These are phyloP conservation scores for Clonostachys rosea DNA, from an alignment of 2,329 filamentous ascomycete species.

Conservation along the genomic window DNA sequence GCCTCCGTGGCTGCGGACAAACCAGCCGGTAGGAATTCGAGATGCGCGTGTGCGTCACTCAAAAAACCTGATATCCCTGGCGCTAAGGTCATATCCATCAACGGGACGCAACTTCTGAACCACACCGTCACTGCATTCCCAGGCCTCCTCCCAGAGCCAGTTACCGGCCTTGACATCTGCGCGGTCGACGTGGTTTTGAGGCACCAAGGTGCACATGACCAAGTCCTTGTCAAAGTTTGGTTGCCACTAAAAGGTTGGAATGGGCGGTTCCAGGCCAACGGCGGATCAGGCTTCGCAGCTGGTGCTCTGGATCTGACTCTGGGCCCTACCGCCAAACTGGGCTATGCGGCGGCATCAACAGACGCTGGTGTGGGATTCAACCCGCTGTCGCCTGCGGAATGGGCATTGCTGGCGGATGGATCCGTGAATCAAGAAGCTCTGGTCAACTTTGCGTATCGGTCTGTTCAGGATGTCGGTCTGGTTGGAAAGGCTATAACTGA, in stretches of 20 bases:
- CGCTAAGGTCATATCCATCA: too few species aligned
- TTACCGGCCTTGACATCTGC: constrained; percentile 3
- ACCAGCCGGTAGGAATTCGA: too few species aligned
- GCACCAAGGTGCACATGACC: constrained; percentile 2
- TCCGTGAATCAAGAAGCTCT: constrained; percentile 13
- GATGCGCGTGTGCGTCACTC: too few species aligned
- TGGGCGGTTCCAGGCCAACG: constrained; percentile 17
- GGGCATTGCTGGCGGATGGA: constrained; percentile 5
- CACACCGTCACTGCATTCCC: too few species aligned
- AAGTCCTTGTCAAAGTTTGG: constrained; percentile 8
- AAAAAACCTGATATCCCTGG: too few species aligned
- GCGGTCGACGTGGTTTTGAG: constrained; percentile 7
- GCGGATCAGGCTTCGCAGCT: constrained; percentile 19
- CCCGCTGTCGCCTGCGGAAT: neutral
- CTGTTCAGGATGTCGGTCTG: constrained; percentile 8
- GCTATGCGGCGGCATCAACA: constrained; percentile 8
- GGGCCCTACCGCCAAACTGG: constrained; percentile 5
- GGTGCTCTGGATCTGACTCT: constrained; percentile 7
- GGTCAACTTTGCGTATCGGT: constrained; percentile 14
- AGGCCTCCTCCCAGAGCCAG: too few species aligned
- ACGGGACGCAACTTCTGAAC: too few species aligned
- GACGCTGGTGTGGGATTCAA: constrained; percentile 3
- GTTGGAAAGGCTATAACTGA: constrained; percentile 31
- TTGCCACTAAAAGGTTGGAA: constrained; percentile 18
- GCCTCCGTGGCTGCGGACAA: too few species aligned